Conservation (phyloP, 352 stramenopile species). For the Plasmopara viticola region DNA sequence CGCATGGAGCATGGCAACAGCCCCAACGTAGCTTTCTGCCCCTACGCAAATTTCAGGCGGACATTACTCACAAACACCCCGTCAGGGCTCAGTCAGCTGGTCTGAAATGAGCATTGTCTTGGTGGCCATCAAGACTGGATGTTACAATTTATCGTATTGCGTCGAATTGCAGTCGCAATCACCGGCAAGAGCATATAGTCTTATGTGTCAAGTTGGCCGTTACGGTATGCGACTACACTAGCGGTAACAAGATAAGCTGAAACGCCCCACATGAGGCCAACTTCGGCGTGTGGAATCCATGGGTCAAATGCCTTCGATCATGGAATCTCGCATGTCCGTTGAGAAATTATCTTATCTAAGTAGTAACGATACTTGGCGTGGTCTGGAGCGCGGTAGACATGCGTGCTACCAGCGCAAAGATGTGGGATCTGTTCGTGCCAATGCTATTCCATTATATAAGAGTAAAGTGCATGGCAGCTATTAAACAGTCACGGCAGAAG, state of each 20-base stretch:
- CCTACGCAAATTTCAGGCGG: conserved; percentile 10
- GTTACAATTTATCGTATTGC: conserved; percentile 14
- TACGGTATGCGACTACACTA: conserved; percentile 11
- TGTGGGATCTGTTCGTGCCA: not conserved
- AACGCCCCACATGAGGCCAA: conserved; percentile 12
- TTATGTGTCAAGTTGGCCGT: conserved; percentile 11
- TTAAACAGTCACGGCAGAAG: not conserved
- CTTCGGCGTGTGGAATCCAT: conserved; percentile 2
- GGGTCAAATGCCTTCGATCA: conserved; percentile 18
- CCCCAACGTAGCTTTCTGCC: conserved; percentile 9
- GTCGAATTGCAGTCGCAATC: conserved; percentile 1
- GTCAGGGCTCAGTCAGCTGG: conserved; percentile 15
- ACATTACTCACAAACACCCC: conserved; percentile 26
- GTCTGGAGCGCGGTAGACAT: not conserved
- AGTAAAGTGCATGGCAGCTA: not conserved
- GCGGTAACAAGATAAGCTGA: conserved; percentile 7
- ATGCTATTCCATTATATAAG: not conserved
- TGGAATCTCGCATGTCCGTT: conserved; percentile 22
- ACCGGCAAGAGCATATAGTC: conserved; percentile 11
- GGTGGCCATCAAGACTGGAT: conserved; percentile 3
- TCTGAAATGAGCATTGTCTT: conserved; percentile 12
- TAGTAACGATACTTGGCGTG: not conserved
- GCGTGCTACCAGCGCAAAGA: conserved; percentile 1
- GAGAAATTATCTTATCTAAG: conserved; percentile 3
- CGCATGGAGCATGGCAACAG: conserved; percentile 1